phyloP scores from a whole-genome alignment of 371 early-diverging fungal genomes.

The Syncephalastrum sp. region DNA sequence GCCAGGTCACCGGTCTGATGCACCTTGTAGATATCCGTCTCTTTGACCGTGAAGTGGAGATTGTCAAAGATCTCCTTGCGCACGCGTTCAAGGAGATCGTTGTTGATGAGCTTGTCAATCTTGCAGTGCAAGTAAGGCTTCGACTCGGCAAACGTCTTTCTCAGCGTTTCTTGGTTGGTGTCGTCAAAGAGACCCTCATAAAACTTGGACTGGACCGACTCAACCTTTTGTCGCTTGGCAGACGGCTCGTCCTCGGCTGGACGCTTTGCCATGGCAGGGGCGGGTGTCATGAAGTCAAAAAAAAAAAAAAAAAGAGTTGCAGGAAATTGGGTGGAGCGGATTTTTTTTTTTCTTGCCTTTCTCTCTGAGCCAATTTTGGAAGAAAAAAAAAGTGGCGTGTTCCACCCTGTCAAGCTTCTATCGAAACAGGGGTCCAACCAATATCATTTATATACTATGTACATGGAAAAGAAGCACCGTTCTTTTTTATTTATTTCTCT shows the following conservation, averaged over 20 bases:
- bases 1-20: slow-evolving; percentile 79
- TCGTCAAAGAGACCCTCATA: slow-evolving; percentile 28
- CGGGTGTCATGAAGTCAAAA: too few species aligned
- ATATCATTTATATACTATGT: too few species aligned
- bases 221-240: slow-evolving; percentile 9
- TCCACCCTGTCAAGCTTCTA: too few species aligned
- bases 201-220: slow-evolving; percentile 13
- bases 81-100: slow-evolving; percentile 57
- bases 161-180: slow-evolving; percentile 15
- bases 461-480: too few species aligned
- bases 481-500: too few species aligned
- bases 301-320: too few species aligned
- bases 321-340: too few species aligned
- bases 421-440: too few species aligned
- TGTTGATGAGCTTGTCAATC: slow-evolving; percentile 58
- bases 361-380: too few species aligned
- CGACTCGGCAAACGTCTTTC: slow-evolving; percentile 43
- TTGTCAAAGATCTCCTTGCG: slow-evolving; percentile 60
- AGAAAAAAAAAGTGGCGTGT: too few species aligned
- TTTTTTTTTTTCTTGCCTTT: too few species aligned
- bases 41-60: slow-evolving; percentile 70
- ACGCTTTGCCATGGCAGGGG: too few species aligned
- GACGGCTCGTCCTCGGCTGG: not conserved
- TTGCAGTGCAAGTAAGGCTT: slow-evolving; percentile 67
- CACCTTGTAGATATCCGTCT: slow-evolving; percentile 78